Percentiles rank a stretch among this genome's conserved stretches.
phyloP scores from a whole-genome alignment of 768 basidiomycete genomes.

The Candolleomyces aberdarensis region DNA sequence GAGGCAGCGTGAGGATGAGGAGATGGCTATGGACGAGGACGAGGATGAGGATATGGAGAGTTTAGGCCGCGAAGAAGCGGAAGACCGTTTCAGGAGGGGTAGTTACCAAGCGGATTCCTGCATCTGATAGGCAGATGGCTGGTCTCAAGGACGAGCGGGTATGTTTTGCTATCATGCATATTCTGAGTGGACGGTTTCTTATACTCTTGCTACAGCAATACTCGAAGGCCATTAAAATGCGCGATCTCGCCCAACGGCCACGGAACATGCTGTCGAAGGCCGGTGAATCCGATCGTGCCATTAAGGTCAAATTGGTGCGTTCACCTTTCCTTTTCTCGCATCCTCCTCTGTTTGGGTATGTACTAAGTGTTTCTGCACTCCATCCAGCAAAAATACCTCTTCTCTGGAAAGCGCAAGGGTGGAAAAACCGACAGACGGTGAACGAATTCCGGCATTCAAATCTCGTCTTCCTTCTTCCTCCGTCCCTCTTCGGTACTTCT shows the following conservation, averaged over 20 bases:
- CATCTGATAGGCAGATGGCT: slow-evolving; percentile 69
- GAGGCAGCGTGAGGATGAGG: slow-evolving; percentile 51
- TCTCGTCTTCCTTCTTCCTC: no score
- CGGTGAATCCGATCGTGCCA: slow-evolving; percentile 83
- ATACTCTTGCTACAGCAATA: slow-evolving; percentile 53
- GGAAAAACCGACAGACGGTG: slow-evolving; percentile 81
- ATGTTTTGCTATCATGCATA: slow-evolving; percentile 22
- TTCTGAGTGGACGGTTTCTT: slow-evolving; percentile 8
- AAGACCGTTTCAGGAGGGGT: slow-evolving; percentile 63
- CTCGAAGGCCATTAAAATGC: slow-evolving; percentile 73
- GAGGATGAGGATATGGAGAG: slow-evolving; percentile 45
- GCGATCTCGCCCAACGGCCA: slow-evolving; percentile 82
- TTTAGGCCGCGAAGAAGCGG: slow-evolving; percentile 50
- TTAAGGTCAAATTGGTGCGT: slow-evolving; percentile 79
- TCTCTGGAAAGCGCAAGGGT: slow-evolving; percentile 78
- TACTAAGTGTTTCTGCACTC: neutral
- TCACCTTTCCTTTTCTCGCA: slow-evolving; percentile 1
- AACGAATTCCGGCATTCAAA: slow-evolving; percentile 13
- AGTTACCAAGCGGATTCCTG: slow-evolving; percentile 52
- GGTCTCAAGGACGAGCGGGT: slow-evolving; percentile 79
- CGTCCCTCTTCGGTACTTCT: no score
- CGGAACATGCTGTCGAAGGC: slow-evolving; percentile 89
- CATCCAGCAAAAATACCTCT: slow-evolving; percentile 79
- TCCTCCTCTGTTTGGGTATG: neutral
- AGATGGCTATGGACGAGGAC: slow-evolving; percentile 63